These are phyloP conservation scores for Gelatoporia subvermispora DNA, from an alignment of 768 basidiomycete species.

Conservation along the genomic window DNA sequence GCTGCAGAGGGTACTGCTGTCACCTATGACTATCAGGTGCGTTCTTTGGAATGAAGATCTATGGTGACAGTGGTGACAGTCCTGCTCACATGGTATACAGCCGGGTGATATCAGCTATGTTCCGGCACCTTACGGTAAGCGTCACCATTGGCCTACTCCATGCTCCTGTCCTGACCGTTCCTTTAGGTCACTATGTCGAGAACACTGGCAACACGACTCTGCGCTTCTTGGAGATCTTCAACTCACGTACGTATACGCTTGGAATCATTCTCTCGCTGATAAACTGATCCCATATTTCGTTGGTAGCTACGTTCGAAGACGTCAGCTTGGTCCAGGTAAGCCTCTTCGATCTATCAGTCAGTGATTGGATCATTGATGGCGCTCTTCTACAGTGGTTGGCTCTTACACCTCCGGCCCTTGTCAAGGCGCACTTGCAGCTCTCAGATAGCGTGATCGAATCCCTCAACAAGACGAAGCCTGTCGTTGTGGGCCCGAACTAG, in stretches of 20 bases:
- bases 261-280: background rate
- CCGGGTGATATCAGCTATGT: conserved; percentile 40
- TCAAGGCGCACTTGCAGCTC: conserved; percentile 54
- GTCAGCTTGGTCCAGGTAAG: conserved; percentile 25
- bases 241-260: conserved; percentile 15
- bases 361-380: background rate
- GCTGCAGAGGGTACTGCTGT: conserved; percentile 47
- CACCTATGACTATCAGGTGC: conserved; percentile 55
- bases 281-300: background rate
- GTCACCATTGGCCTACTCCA: conserved; percentile 1
- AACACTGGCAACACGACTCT: conserved; percentile 36
- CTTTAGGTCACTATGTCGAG: conserved; percentile 34
- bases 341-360: background rate
- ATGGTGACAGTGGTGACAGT: background rate
- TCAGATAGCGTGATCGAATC: conserved; percentile 44
- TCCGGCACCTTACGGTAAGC: conserved; percentile 29
- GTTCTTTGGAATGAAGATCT: background rate
- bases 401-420: conserved; percentile 50
- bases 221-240: conserved; percentile 37
- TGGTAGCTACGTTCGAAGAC: conserved; percentile 25
- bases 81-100: background rate
- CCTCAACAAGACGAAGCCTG: conserved; percentile 46
- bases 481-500: conserved; percentile 34
- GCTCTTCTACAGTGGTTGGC: conserved; percentile 47
- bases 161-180: background rate